These are phyloP conservation scores for Diaporthe vaccinii DNA, from an alignment of 2,329 filamentous ascomycete species.

Conservation along the genomic window DNA sequence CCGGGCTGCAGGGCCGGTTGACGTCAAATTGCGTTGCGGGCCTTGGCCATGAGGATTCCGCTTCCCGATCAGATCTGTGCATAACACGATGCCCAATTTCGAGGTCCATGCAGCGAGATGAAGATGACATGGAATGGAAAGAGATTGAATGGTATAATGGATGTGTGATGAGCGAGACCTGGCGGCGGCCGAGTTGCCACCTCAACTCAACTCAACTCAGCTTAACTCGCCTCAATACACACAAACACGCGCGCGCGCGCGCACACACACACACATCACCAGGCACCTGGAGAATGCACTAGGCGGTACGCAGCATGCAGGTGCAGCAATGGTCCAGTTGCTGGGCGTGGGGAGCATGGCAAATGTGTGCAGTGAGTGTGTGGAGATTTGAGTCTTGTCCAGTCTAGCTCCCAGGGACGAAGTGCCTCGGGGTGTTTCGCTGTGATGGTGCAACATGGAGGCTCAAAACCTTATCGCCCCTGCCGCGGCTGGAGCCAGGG, in stretches of 20 bases:
- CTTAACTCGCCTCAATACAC: not conserved
- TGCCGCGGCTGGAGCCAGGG: conserved; percentile 1
- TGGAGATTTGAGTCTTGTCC: not conserved
- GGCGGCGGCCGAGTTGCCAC: not conserved
- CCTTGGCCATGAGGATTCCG: conserved; percentile 3
- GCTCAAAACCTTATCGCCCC: conserved; percentile 32
- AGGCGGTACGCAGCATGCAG: not conserved
- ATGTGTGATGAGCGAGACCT: not conserved
- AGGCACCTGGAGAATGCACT: not conserved
- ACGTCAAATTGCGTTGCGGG: conserved; percentile 5
- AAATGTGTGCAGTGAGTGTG: not conserved
- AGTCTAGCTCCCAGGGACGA: not conserved
- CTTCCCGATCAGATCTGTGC: conserved; percentile 20
- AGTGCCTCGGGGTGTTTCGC: conserved; percentile 22
- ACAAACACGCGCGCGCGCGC: too few relatives aligned
- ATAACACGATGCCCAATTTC: conserved; percentile 3
- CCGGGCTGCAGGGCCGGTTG: conserved; percentile 20
- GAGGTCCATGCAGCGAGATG: not conserved
- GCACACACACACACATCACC: not conserved
- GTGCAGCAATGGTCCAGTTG: not conserved
- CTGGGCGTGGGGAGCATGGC: not conserved
- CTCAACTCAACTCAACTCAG: not conserved
- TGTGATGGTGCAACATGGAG: conserved; percentile 32
- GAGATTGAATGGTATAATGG: not conserved
- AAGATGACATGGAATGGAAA: not conserved